Percentiles rank a stretch among this genome's conserved stretches.
phyloP scores from a whole-genome alignment of 495 filamentous ascomycete species.

The Xanthoparmelia taractica region DNA sequence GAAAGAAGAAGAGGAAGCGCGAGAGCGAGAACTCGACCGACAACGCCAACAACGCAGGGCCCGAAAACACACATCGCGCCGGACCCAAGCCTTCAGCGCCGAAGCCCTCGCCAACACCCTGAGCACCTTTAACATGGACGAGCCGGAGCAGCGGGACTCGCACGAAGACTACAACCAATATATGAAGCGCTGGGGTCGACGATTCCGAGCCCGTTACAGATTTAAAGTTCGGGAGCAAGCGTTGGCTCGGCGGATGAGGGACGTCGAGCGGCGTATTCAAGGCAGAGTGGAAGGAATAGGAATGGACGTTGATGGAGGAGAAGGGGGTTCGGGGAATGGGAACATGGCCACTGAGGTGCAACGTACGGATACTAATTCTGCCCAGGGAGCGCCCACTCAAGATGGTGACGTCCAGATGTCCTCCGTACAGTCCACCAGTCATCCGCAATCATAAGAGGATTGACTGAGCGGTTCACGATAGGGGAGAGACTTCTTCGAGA shows the following conservation, averaged over 20 bases:
- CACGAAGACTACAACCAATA: background rate
- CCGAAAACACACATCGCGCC: background rate
- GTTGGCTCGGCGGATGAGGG: background rate
- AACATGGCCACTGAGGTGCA: background rate
- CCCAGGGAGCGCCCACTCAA: too few species aligned
- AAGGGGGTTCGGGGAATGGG: background rate
- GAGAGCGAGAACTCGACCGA: too few species aligned
- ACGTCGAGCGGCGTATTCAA: background rate
- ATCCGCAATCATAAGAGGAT: too few species aligned
- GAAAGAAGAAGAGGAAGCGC: too few species aligned
- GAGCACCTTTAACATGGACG: background rate
- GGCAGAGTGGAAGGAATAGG: background rate
- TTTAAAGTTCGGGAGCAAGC: too few species aligned
- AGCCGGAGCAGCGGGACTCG: background rate
- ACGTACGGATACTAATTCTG: too few species aligned
- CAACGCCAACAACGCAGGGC: background rate
- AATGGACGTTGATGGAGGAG: background rate
- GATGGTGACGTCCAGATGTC: too few species aligned
- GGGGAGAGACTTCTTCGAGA: background rate
- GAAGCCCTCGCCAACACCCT: background rate
- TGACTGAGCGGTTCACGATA: too few species aligned
- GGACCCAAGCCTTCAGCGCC: background rate
- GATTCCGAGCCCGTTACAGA: too few species aligned
- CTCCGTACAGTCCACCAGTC: too few species aligned
- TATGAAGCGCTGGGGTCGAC: background rate